Evolutionary conservation across 2,329 filamentous ascomycete genomes (phyloP), one percentile per base, ranked within the genome.

Genomic region (Leptographium galeiforme): DNA sequence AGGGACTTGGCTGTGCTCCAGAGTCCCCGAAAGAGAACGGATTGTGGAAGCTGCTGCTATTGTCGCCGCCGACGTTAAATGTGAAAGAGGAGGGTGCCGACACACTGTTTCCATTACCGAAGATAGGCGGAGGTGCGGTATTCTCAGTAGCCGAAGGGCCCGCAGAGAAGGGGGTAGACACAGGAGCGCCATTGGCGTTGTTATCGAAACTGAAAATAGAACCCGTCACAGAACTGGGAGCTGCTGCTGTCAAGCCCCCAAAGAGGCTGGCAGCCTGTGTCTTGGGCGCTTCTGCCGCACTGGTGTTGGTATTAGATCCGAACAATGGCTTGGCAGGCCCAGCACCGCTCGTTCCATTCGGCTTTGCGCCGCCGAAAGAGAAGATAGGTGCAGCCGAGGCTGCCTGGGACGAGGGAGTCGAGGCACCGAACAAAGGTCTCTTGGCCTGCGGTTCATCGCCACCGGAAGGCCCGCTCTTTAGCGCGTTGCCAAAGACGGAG

Each of bases 21-120:
- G 63, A 60, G 10, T 60, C 60, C 51, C 64, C 55, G 56, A 60
- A 43, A 56, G 62, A 64, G 55, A 74, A 74, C 0, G 69, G 59
- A 53, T 67, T 72, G 55, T 65, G 69, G 53, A 71, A 63, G 11
- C 57, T 57, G 36, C 59, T 58, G 45, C 59, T 57, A 44, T 58
- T 41, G 48, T 32, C 60, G 8, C 63, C 65, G 6, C 63, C 68
- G 8, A 64, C 62, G 13, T 61, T 66, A 55, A 73, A 73, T 4
- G 65, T 70, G 54, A 72, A 72, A 1, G 67, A 69, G 4, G 63
- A 53, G n/a, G 58, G 55, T 0, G 58, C 62, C 33, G 57, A 61
- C 2, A 14, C 53, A 19, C 19, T 36, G 8, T 41, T 34, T 19
- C 32, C 53, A 8, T 50, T 48, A 12, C 57, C 56, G 48, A 60